Percentiles rank a stretch among this genome's conserved stretches.
phyloP scores from a whole-genome alignment of 148 eudicot genomes.

The Heliosperma pusillum region DNA sequence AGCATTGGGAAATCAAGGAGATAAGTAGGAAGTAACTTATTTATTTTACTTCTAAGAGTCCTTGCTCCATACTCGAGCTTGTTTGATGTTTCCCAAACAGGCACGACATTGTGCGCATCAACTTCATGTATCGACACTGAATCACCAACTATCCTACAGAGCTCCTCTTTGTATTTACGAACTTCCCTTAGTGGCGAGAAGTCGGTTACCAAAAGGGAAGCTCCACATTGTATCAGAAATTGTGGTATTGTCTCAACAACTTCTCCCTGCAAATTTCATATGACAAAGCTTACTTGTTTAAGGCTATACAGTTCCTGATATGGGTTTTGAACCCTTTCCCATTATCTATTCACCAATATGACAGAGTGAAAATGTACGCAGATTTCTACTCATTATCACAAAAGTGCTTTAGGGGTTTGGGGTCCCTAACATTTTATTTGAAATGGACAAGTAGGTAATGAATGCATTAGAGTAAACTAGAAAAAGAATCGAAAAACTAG shows the following conservation, averaged over 20 bases:
- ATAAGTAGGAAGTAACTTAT: conserved; percentile 78
- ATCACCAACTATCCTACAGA: conserved; percentile 56
- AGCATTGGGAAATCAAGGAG: conserved; percentile 68
- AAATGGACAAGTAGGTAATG: too few relatives aligned
- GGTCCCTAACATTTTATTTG: too few relatives aligned
- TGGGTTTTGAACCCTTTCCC: neutral
- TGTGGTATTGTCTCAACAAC: conserved; percentile 75
- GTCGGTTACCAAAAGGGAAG: conserved; percentile 84
- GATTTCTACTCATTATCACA: too few relatives aligned
- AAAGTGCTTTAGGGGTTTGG: too few relatives aligned
- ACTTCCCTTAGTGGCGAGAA: conserved; percentile 84
- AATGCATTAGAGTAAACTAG: too few relatives aligned
- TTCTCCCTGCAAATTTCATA: conserved; percentile 59
- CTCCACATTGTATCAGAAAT: conserved; percentile 74
- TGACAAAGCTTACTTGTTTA: neutral
- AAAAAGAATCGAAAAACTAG: too few relatives aligned
- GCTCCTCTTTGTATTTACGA: conserved; percentile 67
- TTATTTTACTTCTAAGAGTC: conserved; percentile 79
- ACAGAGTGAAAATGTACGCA: too few relatives aligned
- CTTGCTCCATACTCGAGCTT: conserved; percentile 89
- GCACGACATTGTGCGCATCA: conserved; percentile 97
- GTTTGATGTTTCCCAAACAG: conserved; percentile 77
- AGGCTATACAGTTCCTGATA: neutral
- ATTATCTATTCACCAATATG: neutral
- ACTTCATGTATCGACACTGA: conserved; percentile 86